Evolutionary conservation across 257 asterid genomes (phyloP), one percentile per base, ranked within the genome.

Genomic region (Agastache rugosa): DNA sequence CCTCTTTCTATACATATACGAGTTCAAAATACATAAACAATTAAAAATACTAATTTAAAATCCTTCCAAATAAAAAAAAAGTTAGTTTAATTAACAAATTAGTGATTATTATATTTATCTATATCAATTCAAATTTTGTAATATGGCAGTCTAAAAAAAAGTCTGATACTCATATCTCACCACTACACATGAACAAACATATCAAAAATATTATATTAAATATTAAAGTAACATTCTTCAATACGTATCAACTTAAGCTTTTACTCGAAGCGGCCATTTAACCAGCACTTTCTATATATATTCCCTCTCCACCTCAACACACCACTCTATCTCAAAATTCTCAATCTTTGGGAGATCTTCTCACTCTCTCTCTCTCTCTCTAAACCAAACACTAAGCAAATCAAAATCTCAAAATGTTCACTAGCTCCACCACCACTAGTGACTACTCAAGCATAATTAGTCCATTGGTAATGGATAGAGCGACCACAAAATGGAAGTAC

Each of bases 401-500:
- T 6, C 1, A 1, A 20, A 22, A 23, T 25, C 37, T 11, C 29
- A 19, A 3, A 63, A 89, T 89, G 92, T 82, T 84, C 80, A 34
- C 74, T 67, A 63, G 77, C n/a, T 12, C 54, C 17, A 42, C 70
- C 23, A 66, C 69, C 54, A 37, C 75, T 19, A 66, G 81, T 75
- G 84, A 84, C 37, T 76, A 77, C 77, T 74, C 84, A 74, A 82
- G 74, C 44, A 39, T 8, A 39, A 39, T 39, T 0, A 39, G 2
- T 39, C 44, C 44, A 39, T 39, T 35, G 3, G 27, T 75, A 64
- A 76, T 72, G 72, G 91, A 82, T 6, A 71, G 77, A 9, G 45
- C 76, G 25, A 1, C 75, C 23, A n/a, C 67, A 0, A 85, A 81
- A 35, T 83, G 97, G 94, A 84, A 76, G 63, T 74, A 81, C 71